Base-by-base conservation (phyloP, 2,329 filamentous ascomycete genomes). In the Dryadomyces quercivorus region DNA sequence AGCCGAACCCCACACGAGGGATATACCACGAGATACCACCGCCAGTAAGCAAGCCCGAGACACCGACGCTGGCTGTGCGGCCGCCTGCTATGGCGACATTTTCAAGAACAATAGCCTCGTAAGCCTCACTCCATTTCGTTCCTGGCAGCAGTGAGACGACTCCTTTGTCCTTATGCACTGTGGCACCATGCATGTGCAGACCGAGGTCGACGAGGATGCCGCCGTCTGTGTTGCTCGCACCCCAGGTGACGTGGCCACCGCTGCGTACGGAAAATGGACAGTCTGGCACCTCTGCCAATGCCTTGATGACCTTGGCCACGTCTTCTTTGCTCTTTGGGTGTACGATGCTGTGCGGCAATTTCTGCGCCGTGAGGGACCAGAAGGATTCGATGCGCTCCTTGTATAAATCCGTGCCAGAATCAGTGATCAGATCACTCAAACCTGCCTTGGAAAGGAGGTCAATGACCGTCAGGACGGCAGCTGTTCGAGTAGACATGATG, bases 1-100 rank as follows among this genome's bases (percentile, higher is more conserved):
- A 71, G 21, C 64, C 68, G 34, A 70, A 69, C 1, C 74, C 74
- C 36, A 66, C 49, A 6, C 50, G 48, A 15, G 56, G 55, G 2
- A 59, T 55, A 56, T 63, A 62, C 56, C 62, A 65, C n/a, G 61
- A 62, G 50, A 61, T 62, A 18, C 64, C 64, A 13, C 64, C 63
- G 9, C 64, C 64, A 1, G 61, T 53, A 10, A 64, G 43, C 34
- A 66, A 60, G 10, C 64, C 65, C 10, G 59, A 63, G 6, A 64
- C 62, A 9, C 65, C 65, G 31, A 65, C 63, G 20, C 58, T 59
- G 42, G 57, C 62, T 40, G 59, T 62, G 9, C 63, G 59, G 1
- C 61, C 64, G 9, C 64, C 64, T 26, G 59, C 58, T 1, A 62
- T 61, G 10, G 54, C 57, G 21, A 61, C 56, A 16, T 56, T 42